Evolutionary conservation across 345 rosid genomes (phyloP), one percentile per base, ranked within the genome.

Genomic region (Gossypium arboreum): DNA sequence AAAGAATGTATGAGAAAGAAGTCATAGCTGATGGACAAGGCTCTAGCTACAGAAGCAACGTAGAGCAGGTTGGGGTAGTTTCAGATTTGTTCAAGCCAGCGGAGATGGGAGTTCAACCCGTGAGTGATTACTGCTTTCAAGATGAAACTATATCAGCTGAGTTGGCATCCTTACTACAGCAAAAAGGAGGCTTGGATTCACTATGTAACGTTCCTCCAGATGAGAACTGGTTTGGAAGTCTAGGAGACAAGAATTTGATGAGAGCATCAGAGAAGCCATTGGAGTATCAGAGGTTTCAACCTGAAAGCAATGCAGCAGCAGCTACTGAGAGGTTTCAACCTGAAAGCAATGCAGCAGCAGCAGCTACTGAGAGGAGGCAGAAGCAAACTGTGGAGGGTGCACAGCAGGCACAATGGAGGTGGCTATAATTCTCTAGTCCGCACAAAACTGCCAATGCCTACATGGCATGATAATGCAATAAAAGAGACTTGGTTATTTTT

Each of bases 221-320:
- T 34, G 51, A 71, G 51, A 50, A 55, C 34, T 39, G 64, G 74
- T 17, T 71, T 12, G 50, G 10, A 8, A 17, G 34, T 65, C 15
- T 15, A 3, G 15, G 41, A 24, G 7, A 24, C 59, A 63, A 75
- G 72, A 12, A 34, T 63, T 17, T 7, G 20, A 29, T 48, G 29
- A 12, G 62, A 12, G 39, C 51, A 29, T 15, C 63, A 64, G 41
- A 17, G 20, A 71, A 71, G 8, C 13, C 63, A 18, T 71, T 10
- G 29, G 27, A 34, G 61, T n/a, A n/a, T 7, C 34, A 39, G 74
- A 71, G n/a, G 13, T 39, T 34, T 55, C 63, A 71, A 56, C 12
- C 64, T 71, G 51, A 55, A 71, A 71, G 51, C 63, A 55, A 29
- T 18, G 15, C 39, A 55, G 74, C 63, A 55, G 74, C 63, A n/a